Evolutionary conservation across 371 early-diverging fungal genomes (phyloP).

Genomic region (Mortierella sp.): DNA sequence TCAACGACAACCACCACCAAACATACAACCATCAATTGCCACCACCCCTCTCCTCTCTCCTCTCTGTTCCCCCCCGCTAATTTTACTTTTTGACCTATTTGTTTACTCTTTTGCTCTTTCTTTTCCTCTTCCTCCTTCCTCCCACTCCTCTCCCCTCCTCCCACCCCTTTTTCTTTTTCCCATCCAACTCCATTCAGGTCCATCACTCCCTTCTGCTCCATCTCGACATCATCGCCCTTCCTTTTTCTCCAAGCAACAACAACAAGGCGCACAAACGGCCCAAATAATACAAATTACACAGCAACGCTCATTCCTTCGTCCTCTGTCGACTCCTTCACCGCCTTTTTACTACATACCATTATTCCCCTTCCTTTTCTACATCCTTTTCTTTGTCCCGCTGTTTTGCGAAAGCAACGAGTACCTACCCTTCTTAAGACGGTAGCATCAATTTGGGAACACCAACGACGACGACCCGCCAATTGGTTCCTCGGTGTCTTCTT

Average conservation of each 20-base stretch:
- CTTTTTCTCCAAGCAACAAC: background rate
- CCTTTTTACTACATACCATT: background rate
- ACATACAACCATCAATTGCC: background rate
- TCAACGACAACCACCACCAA: background rate
- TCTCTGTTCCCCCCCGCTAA: background rate
- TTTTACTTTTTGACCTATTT: background rate
- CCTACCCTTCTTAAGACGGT: background rate
- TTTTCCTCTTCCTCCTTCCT: background rate
- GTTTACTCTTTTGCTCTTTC: background rate
- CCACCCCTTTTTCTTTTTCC: background rate
- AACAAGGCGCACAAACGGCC: background rate
- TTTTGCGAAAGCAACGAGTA: background rate
- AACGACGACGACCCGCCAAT: background rate
- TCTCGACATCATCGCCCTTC: constrained; percentile 4
- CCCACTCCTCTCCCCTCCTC: background rate
- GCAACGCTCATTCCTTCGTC: background rate
- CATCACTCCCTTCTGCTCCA: background rate
- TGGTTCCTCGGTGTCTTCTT: background rate
- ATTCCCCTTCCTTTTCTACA: background rate
- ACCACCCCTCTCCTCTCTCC: background rate
- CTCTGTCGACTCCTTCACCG: constrained; percentile 1
- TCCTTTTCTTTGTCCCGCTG: background rate
- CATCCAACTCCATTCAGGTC: background rate
- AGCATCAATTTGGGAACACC: background rate
- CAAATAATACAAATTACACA: background rate